A percentile compares a stretch with the other conserved stretches of the same genome.
Evolutionary conservation across 352 stramenopile species (phyloP).

Genomic region (Pythium monospermum): DNA sequence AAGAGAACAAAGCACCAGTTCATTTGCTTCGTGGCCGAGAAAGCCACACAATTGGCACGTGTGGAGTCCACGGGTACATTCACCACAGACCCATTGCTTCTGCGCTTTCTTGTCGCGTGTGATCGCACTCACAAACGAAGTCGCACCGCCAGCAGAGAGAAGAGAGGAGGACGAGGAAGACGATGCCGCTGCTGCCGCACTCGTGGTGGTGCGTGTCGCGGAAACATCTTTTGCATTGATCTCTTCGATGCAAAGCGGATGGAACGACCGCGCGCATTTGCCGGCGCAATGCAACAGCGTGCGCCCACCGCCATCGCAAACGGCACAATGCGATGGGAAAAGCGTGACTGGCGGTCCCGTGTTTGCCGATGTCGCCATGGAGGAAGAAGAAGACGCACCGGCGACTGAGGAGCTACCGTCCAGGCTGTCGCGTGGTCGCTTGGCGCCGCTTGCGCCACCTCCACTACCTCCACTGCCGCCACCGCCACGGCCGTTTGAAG

Average conservation of each 20-base stretch:
- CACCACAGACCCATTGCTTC: constrained; percentile 56
- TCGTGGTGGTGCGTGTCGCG: neutral
- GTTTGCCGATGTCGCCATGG: too few species aligned
- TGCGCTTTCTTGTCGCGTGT: constrained; percentile 27
- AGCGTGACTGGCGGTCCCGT: constrained; percentile 26
- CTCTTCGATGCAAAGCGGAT: constrained; percentile 56
- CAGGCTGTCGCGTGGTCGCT: constrained; percentile 27
- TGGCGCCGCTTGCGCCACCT: constrained; percentile 14
- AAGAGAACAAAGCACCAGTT: constrained; percentile 45
- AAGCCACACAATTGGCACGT: constrained; percentile 63
- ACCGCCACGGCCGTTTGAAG: neutral
- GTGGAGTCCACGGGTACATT: constrained; percentile 57
- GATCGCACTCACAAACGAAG: constrained; percentile 17
- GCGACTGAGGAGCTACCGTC: constrained; percentile 1
- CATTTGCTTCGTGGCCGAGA: constrained; percentile 50
- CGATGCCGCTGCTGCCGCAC: neutral
- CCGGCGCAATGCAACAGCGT: constrained; percentile 53
- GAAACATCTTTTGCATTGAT: constrained; percentile 24
- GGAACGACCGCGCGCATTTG: constrained; percentile 52
- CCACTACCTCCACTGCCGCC: neutral
- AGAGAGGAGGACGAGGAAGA: constrained; percentile 11
- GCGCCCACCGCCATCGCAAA: constrained; percentile 47
- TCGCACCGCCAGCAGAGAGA: constrained; percentile 1
- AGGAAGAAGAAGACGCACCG: too few species aligned
- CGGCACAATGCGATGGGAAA: constrained; percentile 49